A percentile compares a stretch with the other conserved stretches of the same genome.
These are phyloP conservation scores for Onygena corvina DNA, from an alignment of 2,329 filamentous ascomycete genomes.

Conservation along the genomic window DNA sequence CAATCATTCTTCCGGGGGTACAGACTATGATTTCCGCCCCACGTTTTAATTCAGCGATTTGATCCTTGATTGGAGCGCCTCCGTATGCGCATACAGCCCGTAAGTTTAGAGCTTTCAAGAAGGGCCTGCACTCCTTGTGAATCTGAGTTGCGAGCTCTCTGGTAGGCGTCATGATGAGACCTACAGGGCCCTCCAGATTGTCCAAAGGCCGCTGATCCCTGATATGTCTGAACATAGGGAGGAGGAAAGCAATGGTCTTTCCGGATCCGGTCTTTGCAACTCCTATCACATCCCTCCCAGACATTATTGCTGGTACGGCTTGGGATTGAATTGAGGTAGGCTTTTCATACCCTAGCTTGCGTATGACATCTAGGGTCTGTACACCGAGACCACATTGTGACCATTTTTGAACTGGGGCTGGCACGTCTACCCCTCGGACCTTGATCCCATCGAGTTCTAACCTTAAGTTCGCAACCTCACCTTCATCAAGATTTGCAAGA, in stretches of 20 bases:
- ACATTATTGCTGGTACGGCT: constrained; percentile 89
- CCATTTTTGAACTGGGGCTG: constrained; percentile 92
- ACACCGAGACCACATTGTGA: constrained; percentile 85
- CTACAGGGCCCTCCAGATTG: constrained; percentile 74
- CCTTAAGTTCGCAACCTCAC: constrained; percentile 68
- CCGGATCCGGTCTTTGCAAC: constrained; percentile 96
- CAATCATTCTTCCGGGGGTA: constrained; percentile 89
- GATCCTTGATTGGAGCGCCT: constrained; percentile 89
- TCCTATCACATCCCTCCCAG: constrained; percentile 85
- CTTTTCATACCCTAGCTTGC: constrained; percentile 67
- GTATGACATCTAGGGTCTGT: constrained; percentile 75
- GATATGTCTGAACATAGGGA: constrained; percentile 97
- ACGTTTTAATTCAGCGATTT: constrained; percentile 91
- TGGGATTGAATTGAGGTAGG: constrained; percentile 93
- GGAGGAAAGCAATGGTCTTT: constrained; percentile 88
- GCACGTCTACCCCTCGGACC: constrained; percentile 73
- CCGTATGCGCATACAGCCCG: constrained; percentile 88
- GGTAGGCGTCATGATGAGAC: constrained; percentile 84
- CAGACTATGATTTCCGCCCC: constrained; percentile 92
- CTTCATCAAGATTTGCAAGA: constrained; percentile 67
- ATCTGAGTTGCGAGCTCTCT: constrained; percentile 91
- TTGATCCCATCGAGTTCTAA: constrained; percentile 92
- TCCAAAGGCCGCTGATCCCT: constrained; percentile 78
- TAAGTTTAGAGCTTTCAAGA: constrained; percentile 72
- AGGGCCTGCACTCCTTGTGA: constrained; percentile 86